Evolutionary conservation across 371 early-diverging fungal species (phyloP).

Genomic region (Dinochytrium kinnereticum): DNA sequence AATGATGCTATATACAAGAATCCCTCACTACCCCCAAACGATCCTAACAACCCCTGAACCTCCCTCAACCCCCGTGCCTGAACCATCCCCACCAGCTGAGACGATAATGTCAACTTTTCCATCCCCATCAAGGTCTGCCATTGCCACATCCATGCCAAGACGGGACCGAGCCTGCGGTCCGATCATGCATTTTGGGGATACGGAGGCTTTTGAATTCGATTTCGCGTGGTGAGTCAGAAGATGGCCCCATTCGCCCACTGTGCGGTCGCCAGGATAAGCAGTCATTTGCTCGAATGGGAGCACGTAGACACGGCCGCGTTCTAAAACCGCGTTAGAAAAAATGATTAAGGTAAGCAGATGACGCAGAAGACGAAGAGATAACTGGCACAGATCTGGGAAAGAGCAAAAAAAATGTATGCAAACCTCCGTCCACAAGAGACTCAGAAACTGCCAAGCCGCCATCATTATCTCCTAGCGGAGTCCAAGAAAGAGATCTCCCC

Average conservation of each 20-base stretch:
- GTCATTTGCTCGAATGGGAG: background rate
- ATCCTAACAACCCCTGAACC: background rate
- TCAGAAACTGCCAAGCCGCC: constrained; percentile 25
- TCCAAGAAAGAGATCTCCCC: constrained; percentile 5
- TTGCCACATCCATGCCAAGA: constrained; percentile 14
- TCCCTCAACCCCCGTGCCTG: background rate
- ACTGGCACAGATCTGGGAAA: no score
- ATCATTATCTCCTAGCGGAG: background rate
- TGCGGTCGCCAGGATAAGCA: background rate
- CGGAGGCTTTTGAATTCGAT: background rate
- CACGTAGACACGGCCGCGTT: background rate
- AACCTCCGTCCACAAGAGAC: constrained; percentile 30
- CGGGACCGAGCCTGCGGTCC: constrained; percentile 11
- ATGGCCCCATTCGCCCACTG: background rate
- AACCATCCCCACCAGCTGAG: constrained; percentile 9
- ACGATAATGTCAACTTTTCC: constrained; percentile 22
- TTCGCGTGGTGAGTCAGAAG: background rate
- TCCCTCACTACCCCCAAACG: background rate
- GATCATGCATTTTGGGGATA: background rate
- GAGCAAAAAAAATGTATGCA: background rate
- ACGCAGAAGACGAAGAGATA: no score
- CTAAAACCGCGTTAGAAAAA: background rate
- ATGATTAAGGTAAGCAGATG: no score
- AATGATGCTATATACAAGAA: no score
- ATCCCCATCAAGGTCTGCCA: constrained; percentile 24